A percentile compares a stretch with the other conserved stretches of the same genome.
Conservation (phyloP, 2,329 filamentous ascomycete species). For the Capronia coronata region DNA sequence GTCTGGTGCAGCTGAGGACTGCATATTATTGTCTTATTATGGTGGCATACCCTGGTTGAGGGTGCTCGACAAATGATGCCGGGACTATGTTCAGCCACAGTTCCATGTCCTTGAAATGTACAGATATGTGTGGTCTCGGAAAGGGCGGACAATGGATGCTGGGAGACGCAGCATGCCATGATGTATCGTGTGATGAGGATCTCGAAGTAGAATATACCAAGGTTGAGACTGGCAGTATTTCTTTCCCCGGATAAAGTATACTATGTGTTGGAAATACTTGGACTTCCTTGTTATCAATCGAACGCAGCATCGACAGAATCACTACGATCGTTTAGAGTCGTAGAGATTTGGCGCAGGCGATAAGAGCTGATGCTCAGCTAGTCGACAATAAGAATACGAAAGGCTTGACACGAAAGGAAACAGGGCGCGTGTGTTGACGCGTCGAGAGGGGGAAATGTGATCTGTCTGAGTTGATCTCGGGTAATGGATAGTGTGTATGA, state of each 20-base stretch:
- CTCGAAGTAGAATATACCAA: neutral
- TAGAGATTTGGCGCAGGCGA: no score
- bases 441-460: neutral
- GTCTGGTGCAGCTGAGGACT: conserved; percentile 16
- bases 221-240: neutral
- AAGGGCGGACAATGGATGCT: conserved; percentile 2
- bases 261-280: no score
- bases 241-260: no score
- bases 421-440: neutral
- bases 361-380: no score
- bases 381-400: no score
- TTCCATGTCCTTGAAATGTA: conserved; percentile 16
- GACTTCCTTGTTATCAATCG: no score
- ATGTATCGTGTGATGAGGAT: conserved; percentile 1
- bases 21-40: conserved; percentile 19
- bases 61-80: conserved; percentile 11
- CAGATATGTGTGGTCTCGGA: conserved; percentile 13
- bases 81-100: conserved; percentile 9
- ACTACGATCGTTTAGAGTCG: no score
- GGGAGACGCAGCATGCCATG: conserved; percentile 6
- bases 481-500: no score
- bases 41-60: conserved; percentile 5
- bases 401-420: neutral
- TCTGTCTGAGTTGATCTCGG: neutral
- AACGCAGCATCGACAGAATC: no score